These are phyloP conservation scores for Ogataea pini DNA, from an alignment of 805 yeast species.

Conservation along the genomic window DNA sequence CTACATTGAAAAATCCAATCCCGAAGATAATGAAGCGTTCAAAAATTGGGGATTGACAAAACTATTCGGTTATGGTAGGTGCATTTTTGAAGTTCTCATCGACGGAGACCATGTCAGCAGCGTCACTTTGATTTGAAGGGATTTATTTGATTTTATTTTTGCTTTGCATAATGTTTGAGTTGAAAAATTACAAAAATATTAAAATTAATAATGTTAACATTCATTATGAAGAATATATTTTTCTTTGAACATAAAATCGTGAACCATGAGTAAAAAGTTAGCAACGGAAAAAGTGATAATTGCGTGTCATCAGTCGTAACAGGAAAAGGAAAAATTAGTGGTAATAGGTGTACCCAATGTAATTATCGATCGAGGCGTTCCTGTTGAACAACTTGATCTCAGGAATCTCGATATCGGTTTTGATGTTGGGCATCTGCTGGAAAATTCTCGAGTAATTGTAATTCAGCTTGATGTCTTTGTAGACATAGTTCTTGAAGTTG, in stretches of 20 bases:
- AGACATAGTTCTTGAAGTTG: constrained; percentile 46
- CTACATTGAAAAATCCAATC: background rate
- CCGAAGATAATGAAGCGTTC: constrained; percentile 21
- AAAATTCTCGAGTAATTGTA: constrained; percentile 40
- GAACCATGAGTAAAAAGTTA: background rate
- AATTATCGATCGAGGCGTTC: constrained; percentile 33
- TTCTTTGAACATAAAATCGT: background rate
- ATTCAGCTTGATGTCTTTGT: constrained; percentile 47
- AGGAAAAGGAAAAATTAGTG: background rate
- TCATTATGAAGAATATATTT: background rate
- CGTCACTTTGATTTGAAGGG: constrained; percentile 25
- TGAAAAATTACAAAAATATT: background rate
- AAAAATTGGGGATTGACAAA: constrained; percentile 39
- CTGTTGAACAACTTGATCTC: constrained; percentile 38
- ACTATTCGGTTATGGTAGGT: constrained; percentile 27
- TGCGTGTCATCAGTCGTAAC: background rate
- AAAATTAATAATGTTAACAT: background rate
- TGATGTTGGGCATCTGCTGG: constrained; percentile 40
- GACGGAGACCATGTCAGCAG: constrained; percentile 32
- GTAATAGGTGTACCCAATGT: constrained; percentile 31
- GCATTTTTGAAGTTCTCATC: constrained; percentile 35
- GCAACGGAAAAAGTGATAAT: background rate
- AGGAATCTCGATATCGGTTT: constrained; percentile 43
- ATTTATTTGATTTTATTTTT: background rate
- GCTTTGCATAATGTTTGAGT: background rate